Conservation (phyloP, 2,329 filamentous ascomycete genomes). For the Cladorrhinum sp. region DNA sequence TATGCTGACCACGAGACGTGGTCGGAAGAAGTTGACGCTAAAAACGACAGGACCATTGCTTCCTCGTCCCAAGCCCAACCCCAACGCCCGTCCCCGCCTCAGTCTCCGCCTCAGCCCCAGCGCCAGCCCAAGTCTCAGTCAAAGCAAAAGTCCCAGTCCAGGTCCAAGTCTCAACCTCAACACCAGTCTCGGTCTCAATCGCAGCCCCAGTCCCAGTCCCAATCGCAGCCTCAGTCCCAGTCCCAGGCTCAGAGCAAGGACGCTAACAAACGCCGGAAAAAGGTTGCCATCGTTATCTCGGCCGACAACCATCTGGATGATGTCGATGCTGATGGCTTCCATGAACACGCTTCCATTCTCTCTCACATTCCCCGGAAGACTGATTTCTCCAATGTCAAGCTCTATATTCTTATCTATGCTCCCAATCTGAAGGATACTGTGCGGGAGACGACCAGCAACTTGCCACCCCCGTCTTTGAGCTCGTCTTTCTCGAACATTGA, state of each 20-base stretch:
- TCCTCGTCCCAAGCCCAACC: neutral
- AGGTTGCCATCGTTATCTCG: conserved; percentile 84
- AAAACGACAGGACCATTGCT: conserved; percentile 44
- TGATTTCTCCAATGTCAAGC: conserved; percentile 68
- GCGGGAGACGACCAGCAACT: conserved; percentile 53
- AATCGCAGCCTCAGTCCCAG: too few relatives aligned
- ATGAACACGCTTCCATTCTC: conserved; percentile 82
- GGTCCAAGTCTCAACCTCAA: neutral
- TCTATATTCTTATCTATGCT: conserved; percentile 88
- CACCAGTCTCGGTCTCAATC: neutral
- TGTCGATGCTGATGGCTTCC: conserved; percentile 57
- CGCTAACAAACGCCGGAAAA: conserved; percentile 59
- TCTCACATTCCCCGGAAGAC: conserved; percentile 80
- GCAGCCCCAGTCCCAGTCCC: conserved; percentile 13
- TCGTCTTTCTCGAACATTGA: conserved; percentile 89
- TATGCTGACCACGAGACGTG: conserved; percentile 86
- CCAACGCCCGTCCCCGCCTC: neutral
- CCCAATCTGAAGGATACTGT: conserved; percentile 70
- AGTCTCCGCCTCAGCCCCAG: neutral
- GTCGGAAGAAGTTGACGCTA: conserved; percentile 82
- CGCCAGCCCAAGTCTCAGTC: neutral
- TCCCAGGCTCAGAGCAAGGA: conserved; percentile 28
- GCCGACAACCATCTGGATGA: conserved; percentile 64
- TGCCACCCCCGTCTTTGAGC: conserved; percentile 61
- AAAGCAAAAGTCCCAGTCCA: conserved; percentile 24